These are phyloP conservation scores for Apiospora aurea DNA, from an alignment of 2,329 filamentous ascomycete species.

Conservation along the genomic window DNA sequence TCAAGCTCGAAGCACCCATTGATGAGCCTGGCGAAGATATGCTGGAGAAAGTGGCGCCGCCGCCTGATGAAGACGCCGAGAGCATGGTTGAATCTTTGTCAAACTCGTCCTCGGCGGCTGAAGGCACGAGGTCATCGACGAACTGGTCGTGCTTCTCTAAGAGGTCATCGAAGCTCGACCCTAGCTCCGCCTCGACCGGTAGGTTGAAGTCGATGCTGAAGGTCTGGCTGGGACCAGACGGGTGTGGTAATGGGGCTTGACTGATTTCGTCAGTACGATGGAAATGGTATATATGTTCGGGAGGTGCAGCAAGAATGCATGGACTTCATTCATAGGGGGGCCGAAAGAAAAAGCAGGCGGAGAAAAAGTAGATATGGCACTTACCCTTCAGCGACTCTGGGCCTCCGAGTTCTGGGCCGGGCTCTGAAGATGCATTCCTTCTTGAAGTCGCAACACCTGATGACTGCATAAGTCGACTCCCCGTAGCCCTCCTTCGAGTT, in stretches of 20 bases:
- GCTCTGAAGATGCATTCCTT: slow-evolving; percentile 61
- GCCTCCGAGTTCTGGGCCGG: slow-evolving; percentile 56
- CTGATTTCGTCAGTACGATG: not conserved
- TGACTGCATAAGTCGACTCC: not conserved
- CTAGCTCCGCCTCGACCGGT: slow-evolving; percentile 46
- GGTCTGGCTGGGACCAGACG: slow-evolving; percentile 54
- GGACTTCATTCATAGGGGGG: not conserved
- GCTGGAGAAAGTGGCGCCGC: slow-evolving; percentile 35
- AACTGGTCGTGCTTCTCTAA: slow-evolving; percentile 51
- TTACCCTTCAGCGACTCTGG: slow-evolving; percentile 52
- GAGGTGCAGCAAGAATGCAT: too few relatives aligned
- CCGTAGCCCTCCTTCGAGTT: not conserved
- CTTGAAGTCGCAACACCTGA: slow-evolving; percentile 59
- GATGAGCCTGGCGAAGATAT: slow-evolving; percentile 36
- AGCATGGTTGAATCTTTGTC: slow-evolving; percentile 31
- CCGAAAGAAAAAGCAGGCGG: slow-evolving; percentile 19
- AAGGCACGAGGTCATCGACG: slow-evolving; percentile 50
- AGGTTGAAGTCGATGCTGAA: slow-evolving; percentile 62
- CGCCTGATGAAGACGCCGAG: slow-evolving; percentile 25
- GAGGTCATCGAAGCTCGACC: slow-evolving; percentile 51
- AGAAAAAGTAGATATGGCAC: slow-evolving; percentile 31
- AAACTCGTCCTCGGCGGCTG: slow-evolving; percentile 37
- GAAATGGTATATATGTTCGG: not conserved
- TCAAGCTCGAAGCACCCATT: slow-evolving; percentile 38
- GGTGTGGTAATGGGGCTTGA: slow-evolving; percentile 37